phyloP scores from a whole-genome alignment of 345 rosid species.

The Eucalyptus albens region DNA sequence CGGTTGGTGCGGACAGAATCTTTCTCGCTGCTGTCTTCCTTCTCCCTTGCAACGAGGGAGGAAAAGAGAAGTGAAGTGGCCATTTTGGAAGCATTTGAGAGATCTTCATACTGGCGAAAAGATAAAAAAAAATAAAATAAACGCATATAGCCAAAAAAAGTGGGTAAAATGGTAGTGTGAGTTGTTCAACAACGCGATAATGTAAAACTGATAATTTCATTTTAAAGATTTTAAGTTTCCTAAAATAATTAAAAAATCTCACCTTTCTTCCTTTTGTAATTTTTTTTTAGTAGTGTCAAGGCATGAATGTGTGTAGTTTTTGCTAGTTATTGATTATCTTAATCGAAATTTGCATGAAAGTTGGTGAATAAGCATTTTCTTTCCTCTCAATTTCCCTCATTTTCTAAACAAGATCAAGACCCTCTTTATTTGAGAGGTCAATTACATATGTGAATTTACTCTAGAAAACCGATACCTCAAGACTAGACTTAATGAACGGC shows the following conservation, averaged over 20 bases:
- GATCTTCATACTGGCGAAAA: neutral
- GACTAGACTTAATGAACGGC: neutral
- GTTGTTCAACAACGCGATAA: neutral
- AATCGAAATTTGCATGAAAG: neutral
- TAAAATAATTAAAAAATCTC: too few relatives aligned
- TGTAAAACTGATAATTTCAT: neutral
- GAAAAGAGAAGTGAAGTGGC: neutral
- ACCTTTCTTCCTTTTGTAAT: neutral
- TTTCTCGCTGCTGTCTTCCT: neutral
- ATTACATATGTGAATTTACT: neutral
- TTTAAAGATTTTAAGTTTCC: neutral
- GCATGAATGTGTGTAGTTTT: neutral
- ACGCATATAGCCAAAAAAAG: neutral
- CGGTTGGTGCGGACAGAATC: neutral
- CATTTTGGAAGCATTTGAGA: neutral
- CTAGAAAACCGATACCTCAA: neutral
- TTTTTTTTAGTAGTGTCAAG: neutral
- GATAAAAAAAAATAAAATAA: neutral
- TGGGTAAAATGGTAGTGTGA: neutral
- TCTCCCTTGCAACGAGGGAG: neutral
- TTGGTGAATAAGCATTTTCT: neutral
- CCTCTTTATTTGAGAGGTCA: neutral
- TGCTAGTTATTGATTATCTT: too few relatives aligned
- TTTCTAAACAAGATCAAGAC: neutral
- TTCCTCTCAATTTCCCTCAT: neutral